A percentile compares a stretch with the other conserved stretches of the same genome.
Conservation (phyloP, 2,329 filamentous ascomycete genomes). For the Pseudogymnoascus sp. region DNA sequence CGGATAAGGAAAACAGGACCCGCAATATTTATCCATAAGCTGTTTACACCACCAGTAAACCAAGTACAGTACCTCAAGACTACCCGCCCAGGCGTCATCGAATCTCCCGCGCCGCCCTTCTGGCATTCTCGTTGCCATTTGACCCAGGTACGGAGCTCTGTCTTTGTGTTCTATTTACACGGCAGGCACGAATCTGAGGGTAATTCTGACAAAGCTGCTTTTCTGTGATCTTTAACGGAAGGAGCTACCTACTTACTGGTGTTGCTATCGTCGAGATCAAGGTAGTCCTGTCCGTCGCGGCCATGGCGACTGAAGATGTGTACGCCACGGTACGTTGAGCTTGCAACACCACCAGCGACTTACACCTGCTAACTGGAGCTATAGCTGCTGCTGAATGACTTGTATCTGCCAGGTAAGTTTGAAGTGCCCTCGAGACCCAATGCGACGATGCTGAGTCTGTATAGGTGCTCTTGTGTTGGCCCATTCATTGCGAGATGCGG, state of each 20-base stretch:
- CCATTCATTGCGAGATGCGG: constrained; percentile 87
- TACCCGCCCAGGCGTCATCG: constrained; percentile 7
- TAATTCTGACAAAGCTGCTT: neutral
- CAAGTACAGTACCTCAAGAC: neutral
- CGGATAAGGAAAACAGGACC: neutral
- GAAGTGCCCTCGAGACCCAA: constrained; percentile 12
- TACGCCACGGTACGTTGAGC: constrained; percentile 51
- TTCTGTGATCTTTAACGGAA: constrained; percentile 4
- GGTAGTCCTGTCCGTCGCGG: constrained; percentile 7
- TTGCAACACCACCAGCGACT: constrained; percentile 11
- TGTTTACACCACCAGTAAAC: neutral
- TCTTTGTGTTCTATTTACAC: constrained; percentile 5
- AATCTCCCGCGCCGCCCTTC: neutral
- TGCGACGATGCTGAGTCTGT: constrained; percentile 20
- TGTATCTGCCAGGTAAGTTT: constrained; percentile 76
- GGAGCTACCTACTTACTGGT: neutral
- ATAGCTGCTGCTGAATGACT: constrained; percentile 86
- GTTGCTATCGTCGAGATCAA: neutral
- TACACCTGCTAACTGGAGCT: constrained; percentile 12
- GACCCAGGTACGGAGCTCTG: neutral
- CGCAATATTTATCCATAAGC: constrained; percentile 6
- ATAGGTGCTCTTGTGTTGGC: constrained; percentile 85
- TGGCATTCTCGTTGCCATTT: neutral
- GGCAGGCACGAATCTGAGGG: neutral
- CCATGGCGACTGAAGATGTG: constrained; percentile 47